Evolutionary conservation across 2,329 filamentous ascomycete genomes (phyloP).

Genomic region (Penicillium sp.): DNA sequence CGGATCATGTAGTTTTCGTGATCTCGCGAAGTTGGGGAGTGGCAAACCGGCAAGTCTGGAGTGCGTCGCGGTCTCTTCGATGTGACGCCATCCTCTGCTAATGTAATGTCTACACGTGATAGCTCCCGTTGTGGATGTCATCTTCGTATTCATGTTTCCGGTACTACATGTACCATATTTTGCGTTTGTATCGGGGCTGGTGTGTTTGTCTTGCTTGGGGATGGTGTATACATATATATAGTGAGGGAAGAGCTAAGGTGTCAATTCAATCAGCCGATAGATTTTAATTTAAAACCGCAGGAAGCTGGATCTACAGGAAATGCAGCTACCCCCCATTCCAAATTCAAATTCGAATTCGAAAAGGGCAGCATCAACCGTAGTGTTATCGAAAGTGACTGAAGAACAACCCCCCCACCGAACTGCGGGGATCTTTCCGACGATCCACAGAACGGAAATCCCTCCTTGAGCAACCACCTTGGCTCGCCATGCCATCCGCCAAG

Average conservation of each 20-base stretch:
- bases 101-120: slow-evolving; percentile 3
- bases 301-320: too few species aligned
- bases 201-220: not conserved
- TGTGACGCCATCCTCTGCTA: slow-evolving; percentile 16
- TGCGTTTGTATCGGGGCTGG: too few species aligned
- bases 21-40: not conserved
- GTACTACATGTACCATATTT: too few species aligned
- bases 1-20: slow-evolving; percentile 10
- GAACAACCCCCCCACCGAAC: not conserved
- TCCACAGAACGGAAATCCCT: not conserved
- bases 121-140: not conserved
- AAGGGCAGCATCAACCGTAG: too few species aligned
- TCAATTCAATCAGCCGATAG: too few species aligned
- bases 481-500: not conserved
- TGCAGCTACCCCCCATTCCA: too few species aligned
- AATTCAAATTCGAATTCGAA: too few species aligned
- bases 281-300: too few species aligned
- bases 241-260: not conserved
- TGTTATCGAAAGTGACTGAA: not conserved
- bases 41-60: not conserved
- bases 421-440: not conserved
- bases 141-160: too few species aligned
- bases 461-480: slow-evolving; percentile 5
- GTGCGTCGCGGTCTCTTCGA: not conserved
- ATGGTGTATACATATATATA: not conserved